These are phyloP conservation scores for Mycena leptocephala DNA, from an alignment of 768 basidiomycete species.

Conservation along the genomic window DNA sequence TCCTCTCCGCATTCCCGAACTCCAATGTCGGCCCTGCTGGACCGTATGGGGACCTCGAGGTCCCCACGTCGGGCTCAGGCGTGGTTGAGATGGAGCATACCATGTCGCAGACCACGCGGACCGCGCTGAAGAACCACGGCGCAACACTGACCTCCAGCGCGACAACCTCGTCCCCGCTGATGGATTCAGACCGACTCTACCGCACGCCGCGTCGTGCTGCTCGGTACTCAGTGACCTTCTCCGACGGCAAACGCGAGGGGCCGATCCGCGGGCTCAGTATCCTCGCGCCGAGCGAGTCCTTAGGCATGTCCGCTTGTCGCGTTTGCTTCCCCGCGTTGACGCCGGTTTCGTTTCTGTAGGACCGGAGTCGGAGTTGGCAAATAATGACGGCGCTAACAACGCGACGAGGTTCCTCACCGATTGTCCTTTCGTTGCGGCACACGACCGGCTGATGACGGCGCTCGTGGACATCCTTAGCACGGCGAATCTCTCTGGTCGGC, in stretches of 20 bases:
- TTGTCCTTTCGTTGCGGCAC: constrained; percentile 96
- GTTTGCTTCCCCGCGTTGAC: constrained; percentile 7
- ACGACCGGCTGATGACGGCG: constrained; percentile 90
- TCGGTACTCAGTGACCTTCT: constrained; percentile 96
- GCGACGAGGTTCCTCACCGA: constrained; percentile 90
- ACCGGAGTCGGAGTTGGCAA: constrained; percentile 33
- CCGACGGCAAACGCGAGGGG: constrained; percentile 92
- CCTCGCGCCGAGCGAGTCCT: constrained; percentile 79
- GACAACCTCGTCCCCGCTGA: constrained; percentile 76
- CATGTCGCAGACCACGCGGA: too few species aligned
- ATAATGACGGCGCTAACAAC: constrained; percentile 51
- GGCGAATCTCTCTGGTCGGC: constrained; percentile 83
- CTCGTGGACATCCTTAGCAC: constrained; percentile 89
- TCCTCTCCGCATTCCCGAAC: too few species aligned
- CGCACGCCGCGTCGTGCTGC: constrained; percentile 73
- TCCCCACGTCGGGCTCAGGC: too few species aligned
- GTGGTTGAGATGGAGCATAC: too few species aligned
- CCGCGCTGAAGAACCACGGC: too few species aligned
- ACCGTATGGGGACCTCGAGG: too few species aligned
- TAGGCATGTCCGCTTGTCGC: constrained; percentile 14
- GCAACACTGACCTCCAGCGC: too few species aligned
- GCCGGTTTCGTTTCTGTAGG: constrained; percentile 23
- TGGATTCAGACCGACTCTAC: constrained; percentile 65
- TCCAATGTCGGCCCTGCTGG: too few species aligned
- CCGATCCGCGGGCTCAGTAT: constrained; percentile 84